Conservation (phyloP, 106 monocot genomes). For the Acorus calamus region DNA sequence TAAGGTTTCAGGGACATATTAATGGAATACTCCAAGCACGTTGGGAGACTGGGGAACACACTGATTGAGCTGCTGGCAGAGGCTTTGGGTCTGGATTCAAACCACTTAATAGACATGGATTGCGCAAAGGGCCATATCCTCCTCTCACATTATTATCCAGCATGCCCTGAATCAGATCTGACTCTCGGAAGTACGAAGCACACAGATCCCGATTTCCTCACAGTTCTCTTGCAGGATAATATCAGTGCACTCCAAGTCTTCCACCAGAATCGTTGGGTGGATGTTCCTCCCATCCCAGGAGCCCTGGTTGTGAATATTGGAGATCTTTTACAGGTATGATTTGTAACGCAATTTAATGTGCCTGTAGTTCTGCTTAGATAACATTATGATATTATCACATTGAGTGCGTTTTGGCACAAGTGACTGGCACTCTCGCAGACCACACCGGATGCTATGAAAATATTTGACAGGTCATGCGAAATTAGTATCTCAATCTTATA, state of each 20-base stretch:
- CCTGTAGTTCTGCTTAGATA: too few relatives aligned
- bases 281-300: slow-evolving; percentile 32
- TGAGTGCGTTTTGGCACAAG: too few relatives aligned
- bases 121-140: slow-evolving; percentile 27
- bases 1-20: slow-evolving; percentile 10
- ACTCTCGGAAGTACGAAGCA: slow-evolving; percentile 54
- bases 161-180: slow-evolving; percentile 62
- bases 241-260: slow-evolving; percentile 63
- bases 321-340: slow-evolving; percentile 62
- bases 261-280: slow-evolving; percentile 38
- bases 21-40: slow-evolving; percentile 24
- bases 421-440: too few relatives aligned
- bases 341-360: neutral
- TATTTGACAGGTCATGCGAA: too few relatives aligned
- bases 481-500: too few relatives aligned
- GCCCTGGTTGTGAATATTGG: slow-evolving; percentile 62
- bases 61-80: slow-evolving; percentile 46
- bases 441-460: too few relatives aligned
- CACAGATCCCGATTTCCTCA: slow-evolving; percentile 49
- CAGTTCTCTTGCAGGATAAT: slow-evolving; percentile 59
- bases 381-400: too few relatives aligned
- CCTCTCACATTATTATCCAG: slow-evolving; percentile 56
- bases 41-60: slow-evolving; percentile 19
- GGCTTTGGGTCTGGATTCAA: slow-evolving; percentile 41
- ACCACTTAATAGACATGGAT: slow-evolving; percentile 35